These are phyloP conservation scores for Fremontodendron californicum DNA, from an alignment of 345 rosid genomes.

Conservation along the genomic window DNA sequence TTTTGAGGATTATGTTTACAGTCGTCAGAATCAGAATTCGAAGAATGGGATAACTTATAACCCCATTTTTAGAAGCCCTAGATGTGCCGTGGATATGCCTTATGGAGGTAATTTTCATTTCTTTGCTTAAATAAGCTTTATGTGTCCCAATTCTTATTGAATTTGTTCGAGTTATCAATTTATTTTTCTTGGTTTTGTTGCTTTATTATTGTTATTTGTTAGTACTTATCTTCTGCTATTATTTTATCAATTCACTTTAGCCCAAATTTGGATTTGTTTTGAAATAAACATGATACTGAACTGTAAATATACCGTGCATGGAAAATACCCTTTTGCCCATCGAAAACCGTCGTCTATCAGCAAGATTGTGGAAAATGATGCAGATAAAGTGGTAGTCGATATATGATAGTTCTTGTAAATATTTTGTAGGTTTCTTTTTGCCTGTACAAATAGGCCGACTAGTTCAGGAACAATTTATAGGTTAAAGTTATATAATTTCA, in stretches of 20 bases:
- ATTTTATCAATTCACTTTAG: not conserved
- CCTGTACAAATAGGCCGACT: not conserved
- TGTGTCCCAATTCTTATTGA: not conserved
- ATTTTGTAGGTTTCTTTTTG: not conserved
- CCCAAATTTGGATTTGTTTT: not conserved
- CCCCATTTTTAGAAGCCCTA: slow-evolving; percentile 34
- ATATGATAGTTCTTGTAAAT: not conserved
- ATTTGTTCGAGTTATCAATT: not conserved
- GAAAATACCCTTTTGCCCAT: too few relatives aligned
- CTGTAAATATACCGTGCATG: too few relatives aligned
- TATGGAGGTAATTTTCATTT: slow-evolving; percentile 54
- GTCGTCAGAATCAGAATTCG: slow-evolving; percentile 10
- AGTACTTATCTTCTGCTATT: not conserved
- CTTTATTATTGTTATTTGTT: not conserved
- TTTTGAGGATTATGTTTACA: not conserved
- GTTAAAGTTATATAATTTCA: not conserved
- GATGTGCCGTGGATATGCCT: slow-evolving; percentile 57
- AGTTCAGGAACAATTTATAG: not conserved
- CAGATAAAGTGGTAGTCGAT: not conserved
- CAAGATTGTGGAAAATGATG: too few relatives aligned
- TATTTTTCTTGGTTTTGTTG: not conserved
- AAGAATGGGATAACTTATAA: slow-evolving; percentile 21
- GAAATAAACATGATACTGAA: not conserved
- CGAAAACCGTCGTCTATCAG: too few relatives aligned
- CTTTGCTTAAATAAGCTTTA: not conserved